Conservation (phyloP, 805 yeast species). For the Candida jianshihensis region DNA sequence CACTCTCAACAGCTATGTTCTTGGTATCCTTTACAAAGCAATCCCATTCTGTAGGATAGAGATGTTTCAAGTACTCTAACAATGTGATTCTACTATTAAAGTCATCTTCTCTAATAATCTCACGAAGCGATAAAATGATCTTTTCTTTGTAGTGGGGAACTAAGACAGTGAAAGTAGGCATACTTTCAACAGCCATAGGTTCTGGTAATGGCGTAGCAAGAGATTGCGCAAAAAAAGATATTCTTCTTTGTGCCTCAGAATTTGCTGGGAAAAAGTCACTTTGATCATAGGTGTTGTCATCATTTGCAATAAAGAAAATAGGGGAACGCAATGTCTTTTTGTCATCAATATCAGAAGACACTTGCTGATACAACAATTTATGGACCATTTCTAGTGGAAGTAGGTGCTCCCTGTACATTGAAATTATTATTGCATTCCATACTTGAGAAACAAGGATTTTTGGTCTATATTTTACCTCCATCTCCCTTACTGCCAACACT, state of each 20-base stretch:
- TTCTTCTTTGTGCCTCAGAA: slow-evolving; percentile 75
- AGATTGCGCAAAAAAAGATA: slow-evolving; percentile 87
- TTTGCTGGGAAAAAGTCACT: slow-evolving; percentile 53
- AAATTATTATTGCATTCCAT: slow-evolving; percentile 80
- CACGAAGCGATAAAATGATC: slow-evolving; percentile 66
- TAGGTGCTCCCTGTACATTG: slow-evolving; percentile 78
- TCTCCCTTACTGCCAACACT: slow-evolving; percentile 37
- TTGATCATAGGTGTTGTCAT: slow-evolving; percentile 61
- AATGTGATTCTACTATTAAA: slow-evolving; percentile 65
- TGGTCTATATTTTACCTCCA: slow-evolving; percentile 35
- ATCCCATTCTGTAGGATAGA: slow-evolving; percentile 75
- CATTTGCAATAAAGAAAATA: slow-evolving; percentile 72
- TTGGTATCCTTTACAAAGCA: slow-evolving; percentile 74
- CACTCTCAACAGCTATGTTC: slow-evolving; percentile 48
- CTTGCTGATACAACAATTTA: slow-evolving; percentile 47
- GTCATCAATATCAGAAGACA: slow-evolving; percentile 25
- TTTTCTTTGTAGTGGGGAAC: slow-evolving; percentile 87
- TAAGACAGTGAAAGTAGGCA: slow-evolving; percentile 81
- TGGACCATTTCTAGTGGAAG: slow-evolving; percentile 68
- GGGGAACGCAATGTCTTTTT: slow-evolving; percentile 57
- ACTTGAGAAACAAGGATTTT: slow-evolving; percentile 57
- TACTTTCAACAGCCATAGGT: slow-evolving; percentile 53
- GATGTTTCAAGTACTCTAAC: slow-evolving; percentile 70
- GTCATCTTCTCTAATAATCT: slow-evolving; percentile 65
- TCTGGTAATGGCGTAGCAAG: slow-evolving; percentile 80